Conservation (phyloP, 2,329 filamentous ascomycete genomes). For the Corinectria fuckeliana region DNA sequence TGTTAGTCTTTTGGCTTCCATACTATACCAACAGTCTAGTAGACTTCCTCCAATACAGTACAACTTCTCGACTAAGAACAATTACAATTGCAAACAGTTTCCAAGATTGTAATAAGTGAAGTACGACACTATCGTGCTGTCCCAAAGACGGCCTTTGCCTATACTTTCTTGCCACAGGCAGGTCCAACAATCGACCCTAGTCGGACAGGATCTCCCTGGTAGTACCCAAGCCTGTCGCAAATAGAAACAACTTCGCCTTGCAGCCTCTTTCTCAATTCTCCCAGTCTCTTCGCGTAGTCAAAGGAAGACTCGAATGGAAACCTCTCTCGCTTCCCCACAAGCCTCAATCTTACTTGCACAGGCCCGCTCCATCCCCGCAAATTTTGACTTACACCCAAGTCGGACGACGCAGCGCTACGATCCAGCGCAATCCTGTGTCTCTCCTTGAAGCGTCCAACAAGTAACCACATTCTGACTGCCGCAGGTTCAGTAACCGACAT, state of each 20-base stretch:
- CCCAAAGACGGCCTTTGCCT: no score
- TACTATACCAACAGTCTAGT: no score
- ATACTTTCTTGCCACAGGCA: no score
- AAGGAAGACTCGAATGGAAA: background rate
- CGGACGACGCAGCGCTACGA: background rate
- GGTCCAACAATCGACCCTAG: no score
- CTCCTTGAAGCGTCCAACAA: slow-evolving; percentile 6
- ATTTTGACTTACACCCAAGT: background rate
- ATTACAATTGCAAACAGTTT: no score
- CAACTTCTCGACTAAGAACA: no score
- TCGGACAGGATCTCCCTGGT: no score
- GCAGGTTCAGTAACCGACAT: slow-evolving; percentile 51
- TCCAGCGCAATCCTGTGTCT: background rate
- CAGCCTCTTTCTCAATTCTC: background rate
- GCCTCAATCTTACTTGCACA: background rate
- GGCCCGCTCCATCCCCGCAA: background rate
- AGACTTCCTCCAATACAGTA: no score
- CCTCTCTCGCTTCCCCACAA: background rate
- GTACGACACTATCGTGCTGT: no score
- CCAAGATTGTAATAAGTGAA: no score
- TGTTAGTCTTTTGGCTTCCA: no score
- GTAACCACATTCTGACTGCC: slow-evolving; percentile 38
- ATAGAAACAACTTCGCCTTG: background rate
- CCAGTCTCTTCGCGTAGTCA: slow-evolving; percentile 5
- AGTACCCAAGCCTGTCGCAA: no score